Evolutionary conservation across 345 rosid species (phyloP).

Genomic region (Combretum micranthum): DNA sequence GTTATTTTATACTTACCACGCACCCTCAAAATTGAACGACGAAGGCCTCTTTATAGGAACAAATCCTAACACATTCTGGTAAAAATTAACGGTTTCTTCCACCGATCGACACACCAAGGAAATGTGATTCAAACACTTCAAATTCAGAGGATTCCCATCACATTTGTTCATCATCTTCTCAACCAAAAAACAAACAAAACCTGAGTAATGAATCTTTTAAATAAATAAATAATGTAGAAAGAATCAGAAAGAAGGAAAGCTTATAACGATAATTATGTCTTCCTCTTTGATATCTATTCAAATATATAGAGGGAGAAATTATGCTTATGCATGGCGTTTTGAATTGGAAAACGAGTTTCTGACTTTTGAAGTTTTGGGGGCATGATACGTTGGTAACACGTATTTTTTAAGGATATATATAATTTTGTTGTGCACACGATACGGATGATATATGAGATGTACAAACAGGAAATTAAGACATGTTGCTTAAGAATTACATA

Average conservation of each 20-base stretch:
- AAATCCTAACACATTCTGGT: conserved; percentile 67
- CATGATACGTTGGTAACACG: conserved; percentile 13
- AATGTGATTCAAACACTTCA: conserved; percentile 68
- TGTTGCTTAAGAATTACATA: background rate
- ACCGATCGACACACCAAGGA: conserved; percentile 62
- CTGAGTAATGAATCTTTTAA: background rate
- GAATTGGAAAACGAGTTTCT: background rate
- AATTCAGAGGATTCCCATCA: conserved; percentile 31
- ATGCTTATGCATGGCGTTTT: background rate
- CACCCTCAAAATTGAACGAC: conserved; percentile 54
- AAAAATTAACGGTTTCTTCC: conserved; percentile 52
- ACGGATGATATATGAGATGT: no score
- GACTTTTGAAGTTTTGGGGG: background rate
- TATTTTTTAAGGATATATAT: background rate
- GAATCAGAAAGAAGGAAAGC: background rate
- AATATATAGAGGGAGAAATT: background rate
- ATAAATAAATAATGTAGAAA: background rate
- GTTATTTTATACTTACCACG: conserved; percentile 36
- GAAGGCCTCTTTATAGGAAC: conserved; percentile 57
- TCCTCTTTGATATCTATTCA: no score
- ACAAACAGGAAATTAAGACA: conserved; percentile 2
- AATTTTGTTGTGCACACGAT: background rate
- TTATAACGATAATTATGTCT: background rate
- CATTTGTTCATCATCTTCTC: background rate
- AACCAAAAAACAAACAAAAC: background rate